Evolutionary conservation across 768 basidiomycete species (phyloP).

Genomic region (Hericium erinaceus): DNA sequence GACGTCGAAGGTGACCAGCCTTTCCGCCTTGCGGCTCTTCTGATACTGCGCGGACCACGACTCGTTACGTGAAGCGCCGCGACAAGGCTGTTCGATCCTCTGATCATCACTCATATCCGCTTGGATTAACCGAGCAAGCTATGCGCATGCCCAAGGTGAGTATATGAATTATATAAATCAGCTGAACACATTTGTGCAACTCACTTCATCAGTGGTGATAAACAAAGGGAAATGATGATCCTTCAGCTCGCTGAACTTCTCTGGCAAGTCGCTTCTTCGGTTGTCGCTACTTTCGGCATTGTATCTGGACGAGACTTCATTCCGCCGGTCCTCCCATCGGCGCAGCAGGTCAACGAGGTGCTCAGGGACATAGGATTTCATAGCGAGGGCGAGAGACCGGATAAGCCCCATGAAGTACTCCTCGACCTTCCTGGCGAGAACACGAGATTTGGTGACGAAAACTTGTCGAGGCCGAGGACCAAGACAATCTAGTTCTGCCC

Average conservation of each 20-base stretch:
- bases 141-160: not conserved
- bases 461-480: slow-evolving; percentile 50
- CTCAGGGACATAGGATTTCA: slow-evolving; percentile 21
- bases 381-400: slow-evolving; percentile 30
- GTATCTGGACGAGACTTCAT: slow-evolving; percentile 23
- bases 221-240: slow-evolving; percentile 65
- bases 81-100: no score
- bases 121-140: slow-evolving; percentile 44
- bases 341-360: slow-evolving; percentile 28
- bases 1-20: not conserved
- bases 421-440: slow-evolving; percentile 61
- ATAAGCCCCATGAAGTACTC: slow-evolving; percentile 50
- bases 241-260: slow-evolving; percentile 42
- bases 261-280: slow-evolving; percentile 37
- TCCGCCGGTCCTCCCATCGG: slow-evolving; percentile 6
- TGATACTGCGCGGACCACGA: not conserved
- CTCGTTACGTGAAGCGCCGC: not conserved
- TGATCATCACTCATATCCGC: slow-evolving; percentile 25
- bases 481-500: slow-evolving; percentile 26
- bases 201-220: slow-evolving; percentile 52
- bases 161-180: not conserved
- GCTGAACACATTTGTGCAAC: slow-evolving; percentile 5
- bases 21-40: not conserved
- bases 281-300: slow-evolving; percentile 31
- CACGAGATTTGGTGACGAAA: slow-evolving; percentile 62